Evolutionary conservation across 2,329 filamentous ascomycete species (phyloP).

Genomic region (Chrysoporthe austroafricana): DNA sequence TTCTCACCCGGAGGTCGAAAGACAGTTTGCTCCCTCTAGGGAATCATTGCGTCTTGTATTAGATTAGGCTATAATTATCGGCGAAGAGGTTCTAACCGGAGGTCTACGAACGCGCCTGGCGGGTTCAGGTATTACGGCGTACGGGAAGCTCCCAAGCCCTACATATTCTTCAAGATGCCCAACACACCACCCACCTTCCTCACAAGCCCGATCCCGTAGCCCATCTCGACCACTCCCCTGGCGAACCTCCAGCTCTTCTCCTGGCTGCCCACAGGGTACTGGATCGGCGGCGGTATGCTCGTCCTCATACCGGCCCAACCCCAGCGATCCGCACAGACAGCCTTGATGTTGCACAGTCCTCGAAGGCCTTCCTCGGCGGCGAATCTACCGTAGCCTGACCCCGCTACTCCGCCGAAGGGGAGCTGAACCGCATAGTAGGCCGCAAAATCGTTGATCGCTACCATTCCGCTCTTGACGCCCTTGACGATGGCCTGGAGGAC

Average conservation of each 20-base stretch:
- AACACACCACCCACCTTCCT: constrained; percentile 33
- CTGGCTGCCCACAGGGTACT: constrained; percentile 77
- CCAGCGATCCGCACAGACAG: constrained; percentile 77
- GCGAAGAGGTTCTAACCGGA: too few species aligned
- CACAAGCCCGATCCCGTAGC: constrained; percentile 53
- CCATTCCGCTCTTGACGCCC: constrained; percentile 82
- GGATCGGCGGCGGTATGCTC: constrained; percentile 76
- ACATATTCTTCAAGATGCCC: constrained; percentile 36
- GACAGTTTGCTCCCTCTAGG: too few species aligned
- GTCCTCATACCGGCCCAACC: constrained; percentile 69
- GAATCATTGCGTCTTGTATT: too few species aligned
- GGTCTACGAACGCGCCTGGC: too few species aligned
- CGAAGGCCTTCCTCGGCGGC: constrained; percentile 87
- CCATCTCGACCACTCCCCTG: constrained; percentile 62
- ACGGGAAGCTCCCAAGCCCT: background rate
- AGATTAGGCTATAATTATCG: too few species aligned
- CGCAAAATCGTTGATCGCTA: constrained; percentile 94
- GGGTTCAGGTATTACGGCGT: too few species aligned
- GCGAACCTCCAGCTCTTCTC: constrained; percentile 67
- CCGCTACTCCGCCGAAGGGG: constrained; percentile 89
- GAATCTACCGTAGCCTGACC: constrained; percentile 91
- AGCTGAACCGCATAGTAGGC: constrained; percentile 92
- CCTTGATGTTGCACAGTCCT: constrained; percentile 85
- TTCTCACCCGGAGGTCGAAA: too few species aligned
- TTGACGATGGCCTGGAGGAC: constrained; percentile 67